Conservation (phyloP, 192 early-diverging fungal genomes). For the Pecoramyces ruminantium region DNA sequence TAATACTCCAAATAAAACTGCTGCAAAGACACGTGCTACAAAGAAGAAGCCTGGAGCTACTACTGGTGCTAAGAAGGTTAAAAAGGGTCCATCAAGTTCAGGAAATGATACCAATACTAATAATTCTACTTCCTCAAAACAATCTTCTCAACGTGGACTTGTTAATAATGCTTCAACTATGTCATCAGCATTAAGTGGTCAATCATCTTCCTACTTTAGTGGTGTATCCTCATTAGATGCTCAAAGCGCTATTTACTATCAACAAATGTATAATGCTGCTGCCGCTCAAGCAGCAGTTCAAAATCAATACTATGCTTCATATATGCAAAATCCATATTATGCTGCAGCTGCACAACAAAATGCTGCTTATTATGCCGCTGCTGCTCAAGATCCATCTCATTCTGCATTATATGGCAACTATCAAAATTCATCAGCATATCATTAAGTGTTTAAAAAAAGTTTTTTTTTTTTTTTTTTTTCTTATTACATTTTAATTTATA, state of each 20-base stretch:
- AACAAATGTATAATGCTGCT: not conserved
- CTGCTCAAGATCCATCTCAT: not conserved
- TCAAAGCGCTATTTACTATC: not conserved
- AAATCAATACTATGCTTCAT: not conserved
- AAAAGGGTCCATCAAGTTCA: not conserved
- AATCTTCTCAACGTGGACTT: not conserved
- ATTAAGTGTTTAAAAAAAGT: not conserved
- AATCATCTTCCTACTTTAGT: not conserved
- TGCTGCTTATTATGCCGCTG: not conserved
- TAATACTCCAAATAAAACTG: no score
- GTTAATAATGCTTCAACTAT: not conserved
- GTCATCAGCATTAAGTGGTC: not conserved
- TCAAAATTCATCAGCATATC: not conserved
- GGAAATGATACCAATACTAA: not conserved
- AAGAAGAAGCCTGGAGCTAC: not conserved
- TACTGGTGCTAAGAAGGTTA: not conserved
- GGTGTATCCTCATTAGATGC: not conserved
- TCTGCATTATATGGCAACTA: not conserved
- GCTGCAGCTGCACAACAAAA: not conserved
- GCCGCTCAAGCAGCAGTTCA: not conserved
- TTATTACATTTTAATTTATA: no score
- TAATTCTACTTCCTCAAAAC: not conserved
- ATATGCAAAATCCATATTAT: not conserved
- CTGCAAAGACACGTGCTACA: not conserved
- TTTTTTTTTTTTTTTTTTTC: no score